phyloP scores from a whole-genome alignment of 2,329 filamentous ascomycete genomes.

The Calonectria pauciramosa region DNA sequence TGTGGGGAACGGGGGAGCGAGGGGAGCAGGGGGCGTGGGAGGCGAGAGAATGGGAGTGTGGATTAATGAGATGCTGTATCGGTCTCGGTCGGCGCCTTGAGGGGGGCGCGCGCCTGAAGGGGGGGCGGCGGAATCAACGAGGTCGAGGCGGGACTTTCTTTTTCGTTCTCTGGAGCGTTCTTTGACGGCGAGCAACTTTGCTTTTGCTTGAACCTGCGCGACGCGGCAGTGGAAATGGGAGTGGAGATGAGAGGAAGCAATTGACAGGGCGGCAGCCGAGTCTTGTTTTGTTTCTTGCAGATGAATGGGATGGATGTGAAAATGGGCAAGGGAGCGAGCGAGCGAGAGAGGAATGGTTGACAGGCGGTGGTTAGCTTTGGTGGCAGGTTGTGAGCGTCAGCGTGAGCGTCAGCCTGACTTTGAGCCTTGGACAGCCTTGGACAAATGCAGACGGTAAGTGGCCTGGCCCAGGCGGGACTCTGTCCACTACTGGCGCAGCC shows the following conservation, averaged over 20 bases:
- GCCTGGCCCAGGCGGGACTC: background rate
- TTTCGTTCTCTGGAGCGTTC: conserved; percentile 8
- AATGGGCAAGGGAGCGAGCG: conserved; percentile 1
- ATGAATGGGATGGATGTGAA: background rate
- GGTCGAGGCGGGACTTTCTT: conserved; percentile 16
- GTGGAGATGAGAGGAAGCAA: conserved; percentile 24
- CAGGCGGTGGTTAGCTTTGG: conserved; percentile 6
- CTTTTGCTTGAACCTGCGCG: conserved; percentile 2
- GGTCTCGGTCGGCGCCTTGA: conserved; percentile 12
- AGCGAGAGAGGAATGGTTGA: conserved; percentile 1
- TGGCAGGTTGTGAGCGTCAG: conserved; percentile 7
- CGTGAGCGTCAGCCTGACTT: conserved; percentile 25
- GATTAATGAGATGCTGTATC: conserved; percentile 11
- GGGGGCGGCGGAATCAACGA: conserved; percentile 12
- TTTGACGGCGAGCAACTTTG: conserved; percentile 12
- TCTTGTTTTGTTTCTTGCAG: conserved; percentile 10
- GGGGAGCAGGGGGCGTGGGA: conserved; percentile 39
- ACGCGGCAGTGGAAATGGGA: conserved; percentile 7
- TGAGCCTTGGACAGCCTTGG: conserved; percentile 18
- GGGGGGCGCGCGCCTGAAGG: background rate
- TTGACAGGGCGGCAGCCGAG: conserved; percentile 2
- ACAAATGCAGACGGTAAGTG: conserved; percentile 19
- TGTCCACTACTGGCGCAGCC: conserved; percentile 3
- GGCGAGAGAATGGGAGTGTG: conserved; percentile 10
- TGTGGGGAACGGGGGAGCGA: conserved; percentile 36